Percentiles rank a stretch among this genome's conserved stretches.
phyloP scores from a whole-genome alignment of 2,329 filamentous ascomycete genomes.

The Raffaelea albimanens region DNA sequence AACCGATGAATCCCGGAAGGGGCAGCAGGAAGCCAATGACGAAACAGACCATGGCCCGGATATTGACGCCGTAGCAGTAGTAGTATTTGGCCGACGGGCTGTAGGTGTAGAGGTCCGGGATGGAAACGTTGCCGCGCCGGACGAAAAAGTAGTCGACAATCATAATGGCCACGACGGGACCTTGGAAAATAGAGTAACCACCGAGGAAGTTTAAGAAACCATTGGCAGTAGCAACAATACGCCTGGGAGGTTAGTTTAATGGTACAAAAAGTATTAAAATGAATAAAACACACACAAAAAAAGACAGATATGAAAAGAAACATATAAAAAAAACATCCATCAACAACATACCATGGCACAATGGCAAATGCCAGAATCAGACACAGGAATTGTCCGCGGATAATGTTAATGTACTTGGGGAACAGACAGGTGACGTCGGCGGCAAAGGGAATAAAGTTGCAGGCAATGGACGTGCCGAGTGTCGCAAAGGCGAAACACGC shows the following conservation, averaged over 20 bases:
- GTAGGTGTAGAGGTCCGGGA: not conserved
- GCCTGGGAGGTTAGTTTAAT: not conserved
- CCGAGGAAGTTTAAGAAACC: not conserved
- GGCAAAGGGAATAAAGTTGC: not conserved
- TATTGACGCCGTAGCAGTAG: not conserved
- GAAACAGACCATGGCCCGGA: not conserved
- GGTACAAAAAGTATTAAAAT: not conserved
- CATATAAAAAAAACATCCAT: too few relatives aligned
- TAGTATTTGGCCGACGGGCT: not conserved
- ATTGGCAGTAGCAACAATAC: not conserved
- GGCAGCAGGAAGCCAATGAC: not conserved
- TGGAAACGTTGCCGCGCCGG: not conserved
- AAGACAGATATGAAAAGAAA: too few relatives aligned
- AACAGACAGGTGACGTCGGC: not conserved
- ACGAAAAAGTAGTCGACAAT: not conserved
- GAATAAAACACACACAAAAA: too few relatives aligned
- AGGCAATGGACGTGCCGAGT: not conserved
- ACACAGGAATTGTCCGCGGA: not conserved
- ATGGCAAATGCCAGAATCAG: not conserved
- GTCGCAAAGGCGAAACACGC: not conserved
- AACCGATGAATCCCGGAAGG: not conserved
- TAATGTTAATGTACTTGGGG: not conserved
- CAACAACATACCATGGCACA: not conserved
- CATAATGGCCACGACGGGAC: not conserved
- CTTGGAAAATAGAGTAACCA: not conserved